Percentiles rank a stretch among this genome's conserved stretches.
phyloP scores from a whole-genome alignment of 164 flowering plant species.

The Kalanchoe fedtschenkoi region DNA sequence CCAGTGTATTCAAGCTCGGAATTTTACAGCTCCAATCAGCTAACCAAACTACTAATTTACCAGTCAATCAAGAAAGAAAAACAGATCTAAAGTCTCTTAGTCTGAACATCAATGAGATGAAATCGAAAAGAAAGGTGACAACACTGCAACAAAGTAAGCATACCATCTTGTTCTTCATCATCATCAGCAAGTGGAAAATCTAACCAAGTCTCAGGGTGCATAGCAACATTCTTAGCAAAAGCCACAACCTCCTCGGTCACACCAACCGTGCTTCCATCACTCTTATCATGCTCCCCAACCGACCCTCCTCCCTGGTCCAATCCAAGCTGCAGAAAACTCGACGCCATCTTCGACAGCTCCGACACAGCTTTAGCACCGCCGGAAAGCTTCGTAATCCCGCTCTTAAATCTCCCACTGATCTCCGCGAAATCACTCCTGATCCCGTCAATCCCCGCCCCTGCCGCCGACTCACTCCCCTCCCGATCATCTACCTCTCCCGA shows the following conservation, averaged over 20 bases:
- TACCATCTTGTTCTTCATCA: constrained; percentile 19
- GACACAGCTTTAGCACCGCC: constrained; percentile 31
- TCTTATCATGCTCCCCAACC: constrained; percentile 9
- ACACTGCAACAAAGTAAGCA: too few relatives aligned
- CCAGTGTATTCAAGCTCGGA: too few relatives aligned
- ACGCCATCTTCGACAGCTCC: constrained; percentile 59
- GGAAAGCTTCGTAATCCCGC: constrained; percentile 50
- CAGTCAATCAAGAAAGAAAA: too few relatives aligned
- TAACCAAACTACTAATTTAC: too few relatives aligned
- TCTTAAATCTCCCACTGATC: constrained; percentile 51
- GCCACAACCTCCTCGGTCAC: constrained; percentile 30
- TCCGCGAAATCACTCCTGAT: constrained; percentile 58
- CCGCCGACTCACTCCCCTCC: neutral
- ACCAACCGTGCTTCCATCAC: constrained; percentile 8
- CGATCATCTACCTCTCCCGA: neutral
- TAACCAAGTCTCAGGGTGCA: constrained; percentile 74
- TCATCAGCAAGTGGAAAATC: constrained; percentile 57
- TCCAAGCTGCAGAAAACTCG: constrained; percentile 47
- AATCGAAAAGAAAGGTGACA: too few relatives aligned
- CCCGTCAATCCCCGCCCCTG: constrained; percentile 25
- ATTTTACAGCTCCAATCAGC: too few relatives aligned
- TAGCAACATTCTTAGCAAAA: constrained; percentile 38
- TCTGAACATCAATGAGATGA: too few relatives aligned
- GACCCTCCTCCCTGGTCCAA: constrained; percentile 27
- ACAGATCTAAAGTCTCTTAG: too few relatives aligned